Percentiles rank a stretch among this genome's conserved stretches.
Conservation (phyloP, 352 stramenopile species). For the Phytophthora pseudosyringae region DNA sequence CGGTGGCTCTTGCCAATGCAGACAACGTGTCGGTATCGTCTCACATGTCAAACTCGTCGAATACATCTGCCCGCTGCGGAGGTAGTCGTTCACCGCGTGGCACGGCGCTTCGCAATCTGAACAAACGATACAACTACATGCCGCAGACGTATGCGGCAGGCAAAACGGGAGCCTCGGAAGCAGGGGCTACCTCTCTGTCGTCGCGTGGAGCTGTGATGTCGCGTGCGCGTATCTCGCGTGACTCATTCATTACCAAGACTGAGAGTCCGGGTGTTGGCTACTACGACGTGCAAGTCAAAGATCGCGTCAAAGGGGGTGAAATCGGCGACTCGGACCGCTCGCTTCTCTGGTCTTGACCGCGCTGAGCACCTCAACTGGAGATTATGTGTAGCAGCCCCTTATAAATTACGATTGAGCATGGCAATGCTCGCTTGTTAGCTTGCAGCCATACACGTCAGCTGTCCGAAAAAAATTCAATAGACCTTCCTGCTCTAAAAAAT, state of each 20-base stretch:
- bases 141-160: constrained; percentile 60
- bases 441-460: constrained; percentile 9
- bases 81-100: constrained; percentile 41
- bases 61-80: constrained; percentile 34
- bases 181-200: constrained; percentile 63
- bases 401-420: constrained; percentile 29
- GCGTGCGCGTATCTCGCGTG: constrained; percentile 60
- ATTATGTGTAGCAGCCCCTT: constrained; percentile 16
- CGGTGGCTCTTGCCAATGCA: constrained; percentile 34
- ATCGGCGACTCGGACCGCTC: constrained; percentile 78
- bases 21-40: constrained; percentile 69
- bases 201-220: constrained; percentile 76
- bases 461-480: constrained; percentile 29
- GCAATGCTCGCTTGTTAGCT: constrained; percentile 10
- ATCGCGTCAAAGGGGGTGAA: constrained; percentile 74
- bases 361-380: constrained; percentile 6
- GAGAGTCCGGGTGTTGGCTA: constrained; percentile 78
- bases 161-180: constrained; percentile 37
- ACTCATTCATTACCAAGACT: constrained; percentile 77
- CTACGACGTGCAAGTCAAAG: constrained; percentile 75
- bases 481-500: constrained; percentile 4
- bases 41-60: constrained; percentile 59
- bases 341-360: constrained; percentile 60
- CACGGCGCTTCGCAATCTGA: constrained; percentile 56
- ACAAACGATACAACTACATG: constrained; percentile 77